These are phyloP conservation scores for Monosporascus ibericus DNA, from an alignment of 2,329 filamentous ascomycete genomes.

Conservation along the genomic window DNA sequence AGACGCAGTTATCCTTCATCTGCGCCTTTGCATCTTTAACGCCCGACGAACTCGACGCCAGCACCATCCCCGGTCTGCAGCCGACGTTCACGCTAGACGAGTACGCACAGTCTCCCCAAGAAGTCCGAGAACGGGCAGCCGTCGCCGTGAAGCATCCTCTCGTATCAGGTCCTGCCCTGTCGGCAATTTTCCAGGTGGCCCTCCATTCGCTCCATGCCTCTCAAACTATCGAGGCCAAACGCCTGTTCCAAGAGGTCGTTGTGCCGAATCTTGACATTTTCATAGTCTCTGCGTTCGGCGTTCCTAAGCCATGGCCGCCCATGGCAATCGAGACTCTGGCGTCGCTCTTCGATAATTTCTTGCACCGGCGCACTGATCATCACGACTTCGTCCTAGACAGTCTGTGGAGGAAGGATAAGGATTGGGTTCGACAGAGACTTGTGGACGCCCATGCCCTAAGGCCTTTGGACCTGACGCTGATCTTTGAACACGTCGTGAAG, in stretches of 20 bases:
- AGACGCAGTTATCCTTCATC: slow-evolving; percentile 91
- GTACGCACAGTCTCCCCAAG: slow-evolving; percentile 42
- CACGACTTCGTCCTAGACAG: slow-evolving; percentile 88
- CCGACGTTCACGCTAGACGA: slow-evolving; percentile 65
- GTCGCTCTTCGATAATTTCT: slow-evolving; percentile 75
- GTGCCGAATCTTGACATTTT: slow-evolving; percentile 74
- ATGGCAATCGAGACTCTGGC: slow-evolving; percentile 71
- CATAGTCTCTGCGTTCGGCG: slow-evolving; percentile 69
- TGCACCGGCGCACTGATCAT: slow-evolving; percentile 70
- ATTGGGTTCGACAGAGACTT: slow-evolving; percentile 78
- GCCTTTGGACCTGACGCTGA: slow-evolving; percentile 59
- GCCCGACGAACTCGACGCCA: slow-evolving; percentile 72
- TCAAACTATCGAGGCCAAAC: slow-evolving; percentile 56
- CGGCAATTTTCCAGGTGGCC: slow-evolving; percentile 59
- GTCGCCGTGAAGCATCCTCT: slow-evolving; percentile 76
- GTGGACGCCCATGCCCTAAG: slow-evolving; percentile 69
- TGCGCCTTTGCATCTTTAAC: slow-evolving; percentile 76
- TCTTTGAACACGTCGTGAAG: slow-evolving; percentile 74
- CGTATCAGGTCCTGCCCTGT: slow-evolving; percentile 79
- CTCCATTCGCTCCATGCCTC: slow-evolving; percentile 56
- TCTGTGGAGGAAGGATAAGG: slow-evolving; percentile 82
- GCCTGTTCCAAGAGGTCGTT: slow-evolving; percentile 61
- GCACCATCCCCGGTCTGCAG: slow-evolving; percentile 75
- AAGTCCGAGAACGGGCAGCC: slow-evolving; percentile 46
- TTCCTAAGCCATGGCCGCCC: slow-evolving; percentile 69